Base-by-base conservation (phyloP, 2,329 filamentous ascomycete genomes). In the Pseudogymnoascus sp. region DNA sequence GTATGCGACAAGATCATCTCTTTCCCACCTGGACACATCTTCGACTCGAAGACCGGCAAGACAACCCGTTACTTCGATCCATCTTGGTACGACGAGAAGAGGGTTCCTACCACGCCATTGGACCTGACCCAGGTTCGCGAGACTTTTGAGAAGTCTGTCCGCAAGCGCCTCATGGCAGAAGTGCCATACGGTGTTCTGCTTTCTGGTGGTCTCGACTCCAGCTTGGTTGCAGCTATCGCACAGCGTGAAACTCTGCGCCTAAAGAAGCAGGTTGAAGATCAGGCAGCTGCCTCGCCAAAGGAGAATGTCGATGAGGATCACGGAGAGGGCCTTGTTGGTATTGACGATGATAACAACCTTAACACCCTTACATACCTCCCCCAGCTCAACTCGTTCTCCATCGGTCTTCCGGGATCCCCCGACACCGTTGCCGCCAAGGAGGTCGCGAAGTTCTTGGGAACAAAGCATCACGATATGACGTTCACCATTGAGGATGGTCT, bases 331-430 rank as follows among this genome's bases (percentile, higher is more conserved):
- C 82, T 97, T 54, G 93, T 97, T 63, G 94, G 94, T 70, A 95
- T 99, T 69, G 94, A 97, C 70, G 92, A 96, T 72, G 85, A 93
- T 62, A 88, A 96, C 79, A 84, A 93, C 71, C 79, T 97, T 64
- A 91, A 88, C 57, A 96, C 92, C 12, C 84, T 96, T 65, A 94
- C 92, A 61, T 90, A 94, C 70, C 85, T 97, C 60, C 91, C 93
- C 35, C 90, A 97, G 75, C 85, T 99, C 75, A 95, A 97, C 84
- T 97, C 92, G 14, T 99, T 99, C 82, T 99, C 94, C 14, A 99
- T 99, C 67, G 94, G 94, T 72, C 86, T 99, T 35, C 92, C 93
- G 6, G 90, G 87, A 67, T 90, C 94, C 34, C 94, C 94, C 58
- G 94, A 99, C 75, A 94, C 91, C 71, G 86, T 89, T 75, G 94